phyloP scores from a whole-genome alignment of 305 asterid species.

The Nicotiana rustica region DNA sequence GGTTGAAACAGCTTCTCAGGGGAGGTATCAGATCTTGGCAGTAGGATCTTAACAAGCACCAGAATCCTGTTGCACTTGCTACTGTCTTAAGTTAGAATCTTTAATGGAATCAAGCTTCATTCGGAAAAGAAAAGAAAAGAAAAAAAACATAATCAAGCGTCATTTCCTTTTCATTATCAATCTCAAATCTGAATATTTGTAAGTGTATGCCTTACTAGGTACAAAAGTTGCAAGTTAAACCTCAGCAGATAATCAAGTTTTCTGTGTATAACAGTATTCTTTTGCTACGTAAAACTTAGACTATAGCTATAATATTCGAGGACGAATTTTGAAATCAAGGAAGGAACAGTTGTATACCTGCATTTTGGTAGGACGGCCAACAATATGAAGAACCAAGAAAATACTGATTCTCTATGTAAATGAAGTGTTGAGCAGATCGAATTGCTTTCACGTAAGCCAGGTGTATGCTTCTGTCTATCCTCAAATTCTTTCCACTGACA shows the following conservation, averaged over 20 bases:
- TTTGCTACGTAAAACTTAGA: conserved; percentile 11
- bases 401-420: conserved; percentile 42
- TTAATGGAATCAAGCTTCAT: too few species aligned
- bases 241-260: neutral
- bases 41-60: too few species aligned
- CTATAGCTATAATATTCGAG: neutral
- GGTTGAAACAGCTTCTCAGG: too few species aligned
- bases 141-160: too few species aligned
- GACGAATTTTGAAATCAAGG: neutral
- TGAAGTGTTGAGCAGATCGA: conserved; percentile 40
- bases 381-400: conserved; percentile 43
- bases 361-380: conserved; percentile 37
- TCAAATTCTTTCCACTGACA: conserved; percentile 40
- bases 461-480: conserved; percentile 43
- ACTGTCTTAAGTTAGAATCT: too few species aligned
- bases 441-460: conserved; percentile 41
- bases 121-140: too few species aligned
- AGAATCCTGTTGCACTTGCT: too few species aligned
- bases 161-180: too few species aligned
- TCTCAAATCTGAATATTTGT: too few species aligned
- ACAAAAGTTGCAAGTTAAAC: too few species aligned
- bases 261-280: neutral
- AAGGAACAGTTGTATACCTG: conserved; percentile 32
- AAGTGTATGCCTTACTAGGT: too few species aligned
- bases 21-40: too few species aligned